Percentiles rank a stretch among this genome's conserved stretches.
Conservation (phyloP, 768 basidiomycete species). For the Auricularia sp. region DNA sequence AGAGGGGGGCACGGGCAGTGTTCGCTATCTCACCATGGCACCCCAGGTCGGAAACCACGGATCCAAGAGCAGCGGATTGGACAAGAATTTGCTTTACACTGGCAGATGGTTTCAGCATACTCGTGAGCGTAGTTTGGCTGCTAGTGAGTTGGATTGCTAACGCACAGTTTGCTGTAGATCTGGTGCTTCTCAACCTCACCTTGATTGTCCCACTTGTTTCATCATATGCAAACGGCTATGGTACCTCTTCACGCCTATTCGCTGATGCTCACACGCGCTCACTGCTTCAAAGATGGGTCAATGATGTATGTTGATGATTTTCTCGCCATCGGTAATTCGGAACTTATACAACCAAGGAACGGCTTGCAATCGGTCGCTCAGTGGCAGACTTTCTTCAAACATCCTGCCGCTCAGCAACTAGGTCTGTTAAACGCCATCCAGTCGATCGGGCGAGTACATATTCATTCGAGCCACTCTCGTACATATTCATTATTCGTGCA, state of each 20-base stretch:
- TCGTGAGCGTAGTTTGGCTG: not conserved
- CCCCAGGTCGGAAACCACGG: not conserved
- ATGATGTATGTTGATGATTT: constrained; percentile 10
- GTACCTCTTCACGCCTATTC: constrained; percentile 9
- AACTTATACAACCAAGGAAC: constrained; percentile 7
- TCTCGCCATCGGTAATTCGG: not conserved
- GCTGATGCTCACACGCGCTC: not conserved
- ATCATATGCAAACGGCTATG: constrained; percentile 25
- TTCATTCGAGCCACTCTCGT: not conserved
- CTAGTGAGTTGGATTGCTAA: not conserved
- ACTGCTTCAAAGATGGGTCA: constrained; percentile 7
- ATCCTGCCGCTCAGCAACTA: constrained; percentile 17
- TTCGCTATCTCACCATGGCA: not conserved
- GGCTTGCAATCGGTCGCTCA: constrained; percentile 21
- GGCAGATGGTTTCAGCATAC: not conserved
- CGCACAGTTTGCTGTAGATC: not conserved
- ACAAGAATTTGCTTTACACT: not conserved
- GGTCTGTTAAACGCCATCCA: constrained; percentile 25
- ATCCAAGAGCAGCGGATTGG: not conserved
- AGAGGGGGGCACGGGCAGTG: not conserved
- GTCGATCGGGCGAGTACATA: not conserved
- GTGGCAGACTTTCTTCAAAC: constrained; percentile 19
- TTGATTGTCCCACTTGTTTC: constrained; percentile 16
- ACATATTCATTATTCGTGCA: constrained; percentile 24
- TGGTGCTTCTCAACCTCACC: not conserved